Evolutionary conservation across 2,329 filamentous ascomycete genomes (phyloP).

Genomic region (Fusarium goolgardi): DNA sequence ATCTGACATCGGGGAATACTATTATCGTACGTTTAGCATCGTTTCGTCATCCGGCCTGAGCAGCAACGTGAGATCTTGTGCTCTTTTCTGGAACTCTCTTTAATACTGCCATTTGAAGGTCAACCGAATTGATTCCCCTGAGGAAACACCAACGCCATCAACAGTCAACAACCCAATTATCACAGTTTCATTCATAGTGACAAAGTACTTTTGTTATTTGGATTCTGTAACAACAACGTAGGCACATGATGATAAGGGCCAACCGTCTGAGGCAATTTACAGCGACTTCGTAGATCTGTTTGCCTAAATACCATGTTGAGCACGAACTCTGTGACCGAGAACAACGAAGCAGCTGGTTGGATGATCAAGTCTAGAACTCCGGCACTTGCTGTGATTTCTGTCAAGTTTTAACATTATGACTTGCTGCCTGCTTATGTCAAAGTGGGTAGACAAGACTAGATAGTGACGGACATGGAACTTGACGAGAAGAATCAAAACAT

Average conservation of each 20-base stretch:
- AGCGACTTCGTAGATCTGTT: not conserved
- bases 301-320: not conserved
- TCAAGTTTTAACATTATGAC: not conserved
- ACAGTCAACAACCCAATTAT: not conserved
- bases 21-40: not conserved
- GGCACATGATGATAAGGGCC: not conserved
- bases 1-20: slow-evolving; percentile 9
- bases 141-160: not conserved
- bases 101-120: not conserved
- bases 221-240: not conserved
- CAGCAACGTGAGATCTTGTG: not conserved
- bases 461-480: not conserved
- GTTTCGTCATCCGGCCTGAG: not conserved
- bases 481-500: not conserved
- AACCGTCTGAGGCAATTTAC: not conserved
- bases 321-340: not conserved
- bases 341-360: no score
- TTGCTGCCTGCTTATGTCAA: not conserved
- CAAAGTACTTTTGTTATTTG: not conserved
- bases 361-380: not conserved
- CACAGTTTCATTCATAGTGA: not conserved
- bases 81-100: not conserved
- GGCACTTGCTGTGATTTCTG: no score
- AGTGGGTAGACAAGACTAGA: not conserved
- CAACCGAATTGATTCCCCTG: not conserved